Conservation (phyloP, 495 filamentous ascomycete genomes). For the Clavariopsis aquatica region DNA sequence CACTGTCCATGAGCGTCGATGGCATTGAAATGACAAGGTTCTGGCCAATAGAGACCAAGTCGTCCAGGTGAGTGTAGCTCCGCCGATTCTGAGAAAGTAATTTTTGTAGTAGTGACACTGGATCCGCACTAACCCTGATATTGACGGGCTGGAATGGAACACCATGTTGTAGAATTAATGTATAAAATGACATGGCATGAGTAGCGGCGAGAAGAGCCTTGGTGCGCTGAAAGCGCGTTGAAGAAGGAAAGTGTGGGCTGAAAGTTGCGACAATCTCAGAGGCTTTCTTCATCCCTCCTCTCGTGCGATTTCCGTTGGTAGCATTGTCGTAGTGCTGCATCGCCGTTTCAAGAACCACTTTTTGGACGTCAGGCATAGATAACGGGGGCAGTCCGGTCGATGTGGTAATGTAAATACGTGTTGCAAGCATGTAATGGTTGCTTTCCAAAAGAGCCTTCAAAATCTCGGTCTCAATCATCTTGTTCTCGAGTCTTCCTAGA, state of each 20-base stretch:
- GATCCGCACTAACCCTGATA: slow-evolving; percentile 82
- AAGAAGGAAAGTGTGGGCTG: slow-evolving; percentile 61
- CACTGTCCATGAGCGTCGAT: slow-evolving; percentile 26
- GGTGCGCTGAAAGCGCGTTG: slow-evolving; percentile 57
- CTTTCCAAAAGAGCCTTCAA: slow-evolving; percentile 71
- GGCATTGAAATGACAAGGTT: slow-evolving; percentile 59
- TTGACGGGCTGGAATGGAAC: slow-evolving; percentile 90
- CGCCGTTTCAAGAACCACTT: slow-evolving; percentile 65
- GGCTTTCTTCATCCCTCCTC: slow-evolving; percentile 81
- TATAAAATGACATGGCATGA: slow-evolving; percentile 83
- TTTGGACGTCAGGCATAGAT: slow-evolving; percentile 55
- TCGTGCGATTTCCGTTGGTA: slow-evolving; percentile 80
- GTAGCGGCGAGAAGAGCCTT: slow-evolving; percentile 79
- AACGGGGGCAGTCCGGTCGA: slow-evolving; percentile 53
- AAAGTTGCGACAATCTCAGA: slow-evolving; percentile 77
- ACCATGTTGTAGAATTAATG: slow-evolving; percentile 83
- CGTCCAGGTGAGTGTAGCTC: slow-evolving; percentile 83
- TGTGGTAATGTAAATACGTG: slow-evolving; percentile 65
- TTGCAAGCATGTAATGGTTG: slow-evolving; percentile 61
- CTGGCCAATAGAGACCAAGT: slow-evolving; percentile 74
- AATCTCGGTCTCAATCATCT: slow-evolving; percentile 70
- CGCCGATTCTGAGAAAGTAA: slow-evolving; percentile 84
- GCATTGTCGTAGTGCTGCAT: slow-evolving; percentile 84
- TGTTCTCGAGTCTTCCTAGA: slow-evolving; percentile 65
- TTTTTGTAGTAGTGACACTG: slow-evolving; percentile 77